Base-by-base conservation (phyloP, 1,284 basidiomycete genomes). In the Ganoderma lucidum region DNA sequence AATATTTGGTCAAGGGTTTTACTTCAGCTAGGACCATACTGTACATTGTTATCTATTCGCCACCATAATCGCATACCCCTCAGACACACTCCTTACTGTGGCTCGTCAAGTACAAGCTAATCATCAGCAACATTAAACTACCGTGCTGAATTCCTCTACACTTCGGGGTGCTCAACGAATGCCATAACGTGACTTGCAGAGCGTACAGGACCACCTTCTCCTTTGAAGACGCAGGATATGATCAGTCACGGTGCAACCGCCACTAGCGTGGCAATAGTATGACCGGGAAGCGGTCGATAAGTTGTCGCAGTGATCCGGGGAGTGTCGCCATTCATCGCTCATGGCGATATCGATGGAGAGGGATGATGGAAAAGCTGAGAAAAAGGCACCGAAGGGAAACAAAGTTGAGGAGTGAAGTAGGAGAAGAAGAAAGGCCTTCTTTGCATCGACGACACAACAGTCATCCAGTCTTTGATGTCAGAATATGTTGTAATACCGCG, bases 401-500 rank as follows among this genome's bases (percentile, higher is more conserved):
- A 15, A 56, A 19, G 15, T 1, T 8, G 9, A 56, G 3, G 55
- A 35, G 19, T 35, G 6, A 28, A 35, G 23, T 23, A 51, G 3
- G 55, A 59, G 23, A 35, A 8, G n/a, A 14, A 10, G n/a, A 55
- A 39, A 2, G 56, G 10, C n/a, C 48, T 28, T 53, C 48, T 59
- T 39, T 15, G 19, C 32, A 23, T 23, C 35, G 37, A 19, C 37
- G 37, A 19, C 14, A 61, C 6, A 35, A 35, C 15, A 35, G 17
- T 19, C 35, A 37, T 56, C 30, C 19, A n/a, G 8, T 15, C 8
- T 28, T 15, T 17, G 53, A 12, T 19, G 23, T 77, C 78, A 95
- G 78, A 94, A 94, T 56, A 94, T 72, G 77, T 94, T 94, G 77
- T 96, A 95, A 63, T 81, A 84, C 75, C 86, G 89, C 14, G 88